Base-by-base conservation (phyloP, 768 basidiomycete genomes). In the Russula ochroleuca region DNA sequence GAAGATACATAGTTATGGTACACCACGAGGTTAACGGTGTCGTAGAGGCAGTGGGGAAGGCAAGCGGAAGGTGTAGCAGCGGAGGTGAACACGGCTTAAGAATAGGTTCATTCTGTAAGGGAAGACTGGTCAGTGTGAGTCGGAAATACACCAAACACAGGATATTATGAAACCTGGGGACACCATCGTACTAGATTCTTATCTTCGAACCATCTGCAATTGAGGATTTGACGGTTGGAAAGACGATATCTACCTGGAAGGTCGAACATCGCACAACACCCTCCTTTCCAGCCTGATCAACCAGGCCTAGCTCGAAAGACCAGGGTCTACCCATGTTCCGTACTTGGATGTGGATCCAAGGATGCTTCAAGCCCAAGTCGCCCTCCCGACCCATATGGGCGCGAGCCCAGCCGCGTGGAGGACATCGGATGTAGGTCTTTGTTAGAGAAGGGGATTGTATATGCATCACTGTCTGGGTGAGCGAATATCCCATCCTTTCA, bases 341-440 rank as follows among this genome's bases (percentile, higher is more conserved):
- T 50, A 87, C 84, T 72, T 92, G 90, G 9, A 92, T 51, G 70
- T 92, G 87, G 59, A 92, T 71, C 87, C 89, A 91, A 8, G 83
- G 77, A 69, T 87, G 86, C 70, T 81, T 85, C 58, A 92, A 71
- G 17, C 84, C 85, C 51, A 91, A 75, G 35, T 76, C 78, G 38
- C 60, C 62, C 25, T 61, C 57, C 38, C 67, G 47, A 52, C 67
- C 66, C 41, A 63, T 58, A 38, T 53, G 50, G 57, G 33, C 19
- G 15, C 25, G 49, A 57, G 52, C 43, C 48, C 49, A 57, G 25
- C 53, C 49, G 62, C 49, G 65, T 23, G 80, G 77, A 17, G 90
- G 90, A 68, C 80, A 85, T 9, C 82, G 84, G 40, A 92, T 81
- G 69, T 80, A 92, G 0, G 90, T 88, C 57, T 78, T 85, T 57